A percentile compares a stretch with the other conserved stretches of the same genome.
Evolutionary conservation across 2,329 filamentous ascomycete genomes (phyloP).

Genomic region (Paecilomyces fulvus): DNA sequence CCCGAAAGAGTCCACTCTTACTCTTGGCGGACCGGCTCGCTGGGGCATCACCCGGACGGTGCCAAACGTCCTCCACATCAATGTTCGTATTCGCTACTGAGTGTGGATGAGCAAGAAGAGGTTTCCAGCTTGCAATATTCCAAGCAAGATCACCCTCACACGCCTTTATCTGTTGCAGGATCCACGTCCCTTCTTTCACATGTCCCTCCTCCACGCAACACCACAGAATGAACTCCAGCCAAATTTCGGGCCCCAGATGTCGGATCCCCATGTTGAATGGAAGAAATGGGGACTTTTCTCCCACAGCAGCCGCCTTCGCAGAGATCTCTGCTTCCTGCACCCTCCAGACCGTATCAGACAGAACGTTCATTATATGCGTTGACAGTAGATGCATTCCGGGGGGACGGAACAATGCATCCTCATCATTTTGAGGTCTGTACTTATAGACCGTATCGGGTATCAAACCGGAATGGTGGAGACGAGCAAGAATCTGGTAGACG

Average conservation of each 20-base stretch:
- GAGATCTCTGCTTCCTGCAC: conserved; percentile 31
- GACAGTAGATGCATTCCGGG: conserved; percentile 38
- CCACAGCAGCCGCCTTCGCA: conserved; percentile 26
- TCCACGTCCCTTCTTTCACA: conserved; percentile 30
- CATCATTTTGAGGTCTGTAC: conserved; percentile 20
- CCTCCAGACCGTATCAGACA: conserved; percentile 40
- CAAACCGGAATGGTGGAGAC: conserved; percentile 36
- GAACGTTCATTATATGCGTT: conserved; percentile 37
- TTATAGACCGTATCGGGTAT: conserved; percentile 38
- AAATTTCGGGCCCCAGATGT: conserved; percentile 39
- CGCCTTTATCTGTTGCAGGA: conserved; percentile 27
- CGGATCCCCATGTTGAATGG: conserved; percentile 33
- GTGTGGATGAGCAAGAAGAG: conserved; percentile 18
- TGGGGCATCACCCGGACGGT: conserved; percentile 15
- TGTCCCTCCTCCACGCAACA: conserved; percentile 42
- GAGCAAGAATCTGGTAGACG: conserved; percentile 37
- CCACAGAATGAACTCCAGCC: conserved; percentile 44
- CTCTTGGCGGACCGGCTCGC: conserved; percentile 8
- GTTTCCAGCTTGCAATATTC: conserved; percentile 35
- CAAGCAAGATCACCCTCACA: conserved; percentile 22
- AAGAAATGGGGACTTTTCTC: conserved; percentile 30
- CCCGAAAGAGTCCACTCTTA: conserved; percentile 23
- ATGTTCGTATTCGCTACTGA: conserved; percentile 27
- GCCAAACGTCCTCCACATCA: conserved; percentile 27
- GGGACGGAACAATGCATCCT: conserved; percentile 27